Conservation (phyloP, 163 green algal genomes). For the Volvox carteri region DNA sequence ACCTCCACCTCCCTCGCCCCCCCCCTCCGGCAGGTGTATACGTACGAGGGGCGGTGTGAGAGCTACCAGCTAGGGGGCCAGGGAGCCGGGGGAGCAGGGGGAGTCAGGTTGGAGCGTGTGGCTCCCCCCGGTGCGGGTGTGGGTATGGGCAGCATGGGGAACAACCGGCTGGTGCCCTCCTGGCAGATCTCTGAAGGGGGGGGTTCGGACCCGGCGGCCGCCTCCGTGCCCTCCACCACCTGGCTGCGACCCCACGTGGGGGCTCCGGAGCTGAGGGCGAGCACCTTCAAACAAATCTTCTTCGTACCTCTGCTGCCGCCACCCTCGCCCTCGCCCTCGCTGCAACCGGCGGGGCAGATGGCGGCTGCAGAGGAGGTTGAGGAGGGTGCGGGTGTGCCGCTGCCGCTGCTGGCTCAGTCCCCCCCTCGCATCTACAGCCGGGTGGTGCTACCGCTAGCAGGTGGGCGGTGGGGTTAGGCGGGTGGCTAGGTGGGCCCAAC, state of each 20-base stretch:
- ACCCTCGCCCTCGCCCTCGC: too few species aligned
- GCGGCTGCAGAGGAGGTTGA: not conserved
- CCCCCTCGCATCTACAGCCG: conserved; percentile 48
- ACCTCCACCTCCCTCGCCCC: not conserved
- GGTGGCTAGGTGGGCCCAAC: too few species aligned
- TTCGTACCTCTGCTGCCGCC: conserved; percentile 56
- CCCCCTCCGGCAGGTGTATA: conserved; percentile 57
- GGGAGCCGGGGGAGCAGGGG: too few species aligned
- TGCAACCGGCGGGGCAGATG: not conserved
- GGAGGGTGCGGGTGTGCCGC: not conserved
- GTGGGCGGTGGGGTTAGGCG: conserved; percentile 12
- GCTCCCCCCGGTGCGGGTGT: too few species aligned
- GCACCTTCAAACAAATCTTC: conserved; percentile 66
- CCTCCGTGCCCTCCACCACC: not conserved
- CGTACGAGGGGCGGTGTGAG: conserved; percentile 67
- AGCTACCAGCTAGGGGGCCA: conserved; percentile 39
- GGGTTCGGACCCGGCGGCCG: not conserved
- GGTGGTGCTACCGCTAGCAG: conserved; percentile 47
- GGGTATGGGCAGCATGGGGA: not conserved
- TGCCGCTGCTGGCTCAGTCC: not conserved
- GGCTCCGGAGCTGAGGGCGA: conserved; percentile 1
- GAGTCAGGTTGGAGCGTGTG: not conserved
- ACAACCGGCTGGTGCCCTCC: not conserved
- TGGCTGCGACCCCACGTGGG: conserved; percentile 55
- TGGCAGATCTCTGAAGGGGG: too few species aligned